These are phyloP conservation scores for Cryptococcus wingfieldii DNA, from an alignment of 1,284 basidiomycete species.

Conservation along the genomic window DNA sequence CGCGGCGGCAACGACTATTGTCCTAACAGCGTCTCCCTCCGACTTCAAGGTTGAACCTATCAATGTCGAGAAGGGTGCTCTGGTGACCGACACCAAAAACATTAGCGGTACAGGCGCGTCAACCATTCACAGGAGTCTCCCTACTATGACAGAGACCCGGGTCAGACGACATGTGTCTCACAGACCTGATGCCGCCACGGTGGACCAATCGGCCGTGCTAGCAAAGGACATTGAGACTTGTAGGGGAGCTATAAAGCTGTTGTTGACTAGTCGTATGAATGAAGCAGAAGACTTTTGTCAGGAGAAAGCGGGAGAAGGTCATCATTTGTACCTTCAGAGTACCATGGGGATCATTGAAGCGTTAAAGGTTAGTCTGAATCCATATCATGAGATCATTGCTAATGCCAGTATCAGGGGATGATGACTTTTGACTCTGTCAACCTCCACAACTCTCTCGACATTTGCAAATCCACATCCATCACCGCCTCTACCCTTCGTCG, in stretches of 20 bases:
- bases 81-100: constrained; percentile 8
- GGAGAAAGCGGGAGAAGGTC: constrained; percentile 61
- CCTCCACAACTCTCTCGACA: constrained; percentile 53
- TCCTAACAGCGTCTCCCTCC: background rate
- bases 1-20: background rate
- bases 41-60: constrained; percentile 2
- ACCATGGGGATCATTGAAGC: constrained; percentile 79
- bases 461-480: constrained; percentile 50
- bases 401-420: constrained; percentile 42
- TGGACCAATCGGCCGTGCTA: constrained; percentile 40
- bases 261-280: constrained; percentile 81
- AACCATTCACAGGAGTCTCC: constrained; percentile 22
- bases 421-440: constrained; percentile 57
- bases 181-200: constrained; percentile 14
- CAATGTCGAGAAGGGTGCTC: constrained; percentile 24
- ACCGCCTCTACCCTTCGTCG: constrained; percentile 53
- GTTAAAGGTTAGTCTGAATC: constrained; percentile 33
- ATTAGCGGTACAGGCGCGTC: constrained; percentile 24
- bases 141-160: constrained; percentile 17
- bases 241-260: constrained; percentile 49
- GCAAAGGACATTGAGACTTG: constrained; percentile 41
- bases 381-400: background rate
- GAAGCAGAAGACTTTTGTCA: constrained; percentile 75
- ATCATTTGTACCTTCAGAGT: constrained; percentile 79
- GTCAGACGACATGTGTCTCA: constrained; percentile 15